These are phyloP conservation scores for Westerdykella aurantiaca DNA, from an alignment of 2,329 filamentous ascomycete genomes.

Conservation along the genomic window DNA sequence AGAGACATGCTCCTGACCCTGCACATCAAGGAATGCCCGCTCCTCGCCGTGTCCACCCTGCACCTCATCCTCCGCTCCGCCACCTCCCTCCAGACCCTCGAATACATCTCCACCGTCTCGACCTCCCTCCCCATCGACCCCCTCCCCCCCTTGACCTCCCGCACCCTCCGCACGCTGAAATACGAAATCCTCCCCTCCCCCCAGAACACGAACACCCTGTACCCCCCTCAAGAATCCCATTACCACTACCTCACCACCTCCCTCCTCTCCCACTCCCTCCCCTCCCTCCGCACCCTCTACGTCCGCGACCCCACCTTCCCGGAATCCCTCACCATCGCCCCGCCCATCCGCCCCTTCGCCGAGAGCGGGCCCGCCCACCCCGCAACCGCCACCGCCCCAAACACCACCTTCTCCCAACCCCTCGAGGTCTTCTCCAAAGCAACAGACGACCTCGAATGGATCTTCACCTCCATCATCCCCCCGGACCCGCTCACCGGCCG, in stretches of 20 bases:
- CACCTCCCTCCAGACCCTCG: constrained; percentile 53
- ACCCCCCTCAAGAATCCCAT: constrained; percentile 55
- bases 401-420: constrained; percentile 45
- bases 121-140: constrained; percentile 52
- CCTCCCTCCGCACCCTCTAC: constrained; percentile 69
- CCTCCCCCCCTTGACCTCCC: constrained; percentile 61
- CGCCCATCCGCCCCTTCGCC: constrained; percentile 54
- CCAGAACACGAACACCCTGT: constrained; percentile 51
- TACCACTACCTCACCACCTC: constrained; percentile 84
- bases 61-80: constrained; percentile 56
- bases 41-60: constrained; percentile 59
- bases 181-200: constrained; percentile 66
- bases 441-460: constrained; percentile 63
- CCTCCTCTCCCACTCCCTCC: constrained; percentile 68
- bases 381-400: constrained; percentile 1
- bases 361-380: constrained; percentile 28
- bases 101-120: constrained; percentile 52
- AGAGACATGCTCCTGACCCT: constrained; percentile 60
- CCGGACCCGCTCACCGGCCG: constrained; percentile 36
- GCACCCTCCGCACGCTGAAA: constrained; percentile 64
- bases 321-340: constrained; percentile 68
- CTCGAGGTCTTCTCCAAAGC: constrained; percentile 62
- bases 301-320: constrained; percentile 81
- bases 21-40: constrained; percentile 62
- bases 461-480: constrained; percentile 57